Conservation (phyloP, 495 filamentous ascomycete species). For the Penicillium canariense region DNA sequence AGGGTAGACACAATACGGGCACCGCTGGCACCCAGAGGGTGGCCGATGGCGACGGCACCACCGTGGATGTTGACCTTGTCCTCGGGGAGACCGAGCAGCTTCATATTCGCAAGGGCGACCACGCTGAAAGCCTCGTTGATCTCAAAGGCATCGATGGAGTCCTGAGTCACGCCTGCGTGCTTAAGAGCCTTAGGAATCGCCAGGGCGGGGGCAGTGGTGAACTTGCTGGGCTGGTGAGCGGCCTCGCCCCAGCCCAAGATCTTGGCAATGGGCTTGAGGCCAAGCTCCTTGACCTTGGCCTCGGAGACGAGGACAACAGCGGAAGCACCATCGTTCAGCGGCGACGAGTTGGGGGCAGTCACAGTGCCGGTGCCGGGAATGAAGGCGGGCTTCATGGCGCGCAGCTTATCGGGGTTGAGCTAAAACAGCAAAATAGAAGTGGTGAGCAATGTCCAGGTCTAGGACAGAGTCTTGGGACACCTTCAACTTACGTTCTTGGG, state of each 20-base stretch:
- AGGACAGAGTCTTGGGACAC: not conserved
- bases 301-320: conserved; percentile 90
- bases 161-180: conserved; percentile 76
- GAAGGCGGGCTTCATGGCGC: conserved; percentile 81
- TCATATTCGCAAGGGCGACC: conserved; percentile 92
- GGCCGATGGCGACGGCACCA: conserved; percentile 92
- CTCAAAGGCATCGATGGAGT: conserved; percentile 87
- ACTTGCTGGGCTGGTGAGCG: conserved; percentile 82
- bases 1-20: conserved; percentile 92
- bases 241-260: conserved; percentile 97
- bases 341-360: conserved; percentile 96
- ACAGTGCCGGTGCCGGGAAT: conserved; percentile 78
- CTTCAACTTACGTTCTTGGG: conserved; percentile 70
- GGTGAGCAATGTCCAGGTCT: conserved; percentile 9
- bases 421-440: conserved; percentile 25
- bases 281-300: conserved; percentile 80
- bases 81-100: conserved; percentile 72
- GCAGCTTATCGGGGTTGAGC: conserved; percentile 91
- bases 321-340: conserved; percentile 89
- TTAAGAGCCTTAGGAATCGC: conserved; percentile 95
- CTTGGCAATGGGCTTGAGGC: conserved; percentile 86
- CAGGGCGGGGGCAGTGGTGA: conserved; percentile 92
- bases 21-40: conserved; percentile 90
- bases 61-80: conserved; percentile 95
- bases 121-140: conserved; percentile 99